Base-by-base conservation (phyloP, 148 eudicot genomes). In the Rhododendron henanense region DNA sequence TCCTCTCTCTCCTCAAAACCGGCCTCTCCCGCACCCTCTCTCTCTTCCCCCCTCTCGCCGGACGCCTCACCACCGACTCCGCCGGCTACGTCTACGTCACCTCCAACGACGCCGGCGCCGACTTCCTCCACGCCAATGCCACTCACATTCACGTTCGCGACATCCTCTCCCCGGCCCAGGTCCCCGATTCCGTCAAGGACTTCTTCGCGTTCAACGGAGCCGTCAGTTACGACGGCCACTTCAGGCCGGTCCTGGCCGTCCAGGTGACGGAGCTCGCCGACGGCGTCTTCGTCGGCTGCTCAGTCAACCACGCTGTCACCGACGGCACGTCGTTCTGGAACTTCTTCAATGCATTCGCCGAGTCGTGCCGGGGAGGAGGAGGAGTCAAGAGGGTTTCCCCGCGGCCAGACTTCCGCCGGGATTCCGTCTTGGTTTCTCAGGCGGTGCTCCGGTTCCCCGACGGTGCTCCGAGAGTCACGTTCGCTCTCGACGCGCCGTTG, bases 261-360 rank as follows among this genome's bases (percentile, higher is more conserved):
- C 95, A 93, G 89, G 94, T 94, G 5, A 95, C 98, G 25, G 94
- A 91, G 87, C 85, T 95, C 0, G 92, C 90, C 37, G 94, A 95
- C 81, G 98, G 97, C 0, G 87, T 95, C 14, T 95, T 95, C 67
- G 90, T 95, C 45, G 94, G 94, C 0, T 91, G 93, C 82, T 87
- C 95, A 37, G 92, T 91, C 8, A 95, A 94, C 84, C 98, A 95
- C 84, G 96, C 98, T 31, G 95, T 95, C 23, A 86, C 88, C 2
- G 98, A 95, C 76, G 98, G 98, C 0, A 95, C 98, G 3, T 94
- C 97, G 0, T 89, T 94, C n/a, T 95, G 98, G 98, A 94, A 95
- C 31, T 95, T 95, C 82, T 93, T 95, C 83, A 95, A 95, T 25
- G 84, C 94, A 0, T 95, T 92, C 44, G 95, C 98, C 5, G 98